phyloP scores from a whole-genome alignment of 306 rosid species.

The Pyrus communis region DNA sequence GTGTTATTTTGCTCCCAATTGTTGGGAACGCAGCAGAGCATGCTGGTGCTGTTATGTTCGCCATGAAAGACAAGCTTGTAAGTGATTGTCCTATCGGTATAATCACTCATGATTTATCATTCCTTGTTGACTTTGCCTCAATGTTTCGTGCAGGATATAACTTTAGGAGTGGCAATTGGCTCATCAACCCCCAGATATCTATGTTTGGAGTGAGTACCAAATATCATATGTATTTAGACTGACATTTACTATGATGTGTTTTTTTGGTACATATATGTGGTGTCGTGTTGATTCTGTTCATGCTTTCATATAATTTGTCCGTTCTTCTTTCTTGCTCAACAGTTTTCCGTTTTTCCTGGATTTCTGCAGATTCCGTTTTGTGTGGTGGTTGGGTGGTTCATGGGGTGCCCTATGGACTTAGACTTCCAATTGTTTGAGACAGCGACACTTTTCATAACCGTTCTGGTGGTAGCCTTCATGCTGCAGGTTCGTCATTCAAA shows the following conservation, averaged over 20 bases:
- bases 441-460: constrained; percentile 59
- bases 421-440: constrained; percentile 88
- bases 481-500: constrained; percentile 54
- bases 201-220: constrained; percentile 66
- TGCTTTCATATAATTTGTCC: background rate
- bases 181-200: constrained; percentile 81
- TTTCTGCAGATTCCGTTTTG: constrained; percentile 78
- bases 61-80: constrained; percentile 73
- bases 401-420: constrained; percentile 65
- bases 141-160: constrained; percentile 51
- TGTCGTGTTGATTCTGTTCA: background rate
- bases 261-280: background rate
- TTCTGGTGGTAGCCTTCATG: constrained; percentile 73
- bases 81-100: constrained; percentile 12
- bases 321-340: background rate
- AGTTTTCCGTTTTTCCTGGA: background rate
- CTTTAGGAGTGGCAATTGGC: constrained; percentile 87
- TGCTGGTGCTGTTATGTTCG: constrained; percentile 60
- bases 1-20: constrained; percentile 57
- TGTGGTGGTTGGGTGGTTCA: constrained; percentile 68
- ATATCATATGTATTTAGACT: background rate
- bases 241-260: background rate
- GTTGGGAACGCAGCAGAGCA: constrained; percentile 75
- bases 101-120: background rate
- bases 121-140: background rate